A percentile compares a stretch with the other conserved stretches of the same genome.
Conservation (phyloP, 192 early-diverging fungal genomes). For the Rhizoclosmatium globosum region DNA sequence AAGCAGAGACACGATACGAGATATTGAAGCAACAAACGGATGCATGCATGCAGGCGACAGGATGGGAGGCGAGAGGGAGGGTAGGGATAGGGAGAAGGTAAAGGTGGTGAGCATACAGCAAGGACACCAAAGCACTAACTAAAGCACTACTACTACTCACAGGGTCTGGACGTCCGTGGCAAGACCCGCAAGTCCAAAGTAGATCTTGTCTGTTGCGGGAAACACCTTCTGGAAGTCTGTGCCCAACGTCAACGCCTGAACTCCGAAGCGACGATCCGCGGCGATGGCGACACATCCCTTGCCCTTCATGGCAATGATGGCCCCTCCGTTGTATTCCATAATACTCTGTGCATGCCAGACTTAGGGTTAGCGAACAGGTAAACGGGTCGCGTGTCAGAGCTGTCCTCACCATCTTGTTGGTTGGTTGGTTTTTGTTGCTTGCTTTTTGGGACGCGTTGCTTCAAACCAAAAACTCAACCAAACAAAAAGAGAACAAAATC, state of each 20-base stretch:
- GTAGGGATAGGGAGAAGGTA: not conserved
- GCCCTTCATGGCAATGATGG: slow-evolving; percentile 96
- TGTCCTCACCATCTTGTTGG: not conserved
- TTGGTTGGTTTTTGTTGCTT: not conserved
- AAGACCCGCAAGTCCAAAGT: slow-evolving; percentile 91
- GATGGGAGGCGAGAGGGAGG: slow-evolving; percentile 11
- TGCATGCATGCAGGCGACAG: not conserved
- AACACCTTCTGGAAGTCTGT: slow-evolving; percentile 97
- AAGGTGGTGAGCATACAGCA: no score
- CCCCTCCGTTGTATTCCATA: slow-evolving; percentile 94
- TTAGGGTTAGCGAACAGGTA: not conserved
- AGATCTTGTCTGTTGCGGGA: slow-evolving; percentile 82
- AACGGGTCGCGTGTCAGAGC: not conserved
- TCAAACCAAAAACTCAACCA: not conserved
- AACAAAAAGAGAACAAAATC: no score
- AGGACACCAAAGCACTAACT: no score
- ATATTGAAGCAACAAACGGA: no score
- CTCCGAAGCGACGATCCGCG: slow-evolving; percentile 92
- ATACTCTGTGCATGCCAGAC: slow-evolving; percentile 52
- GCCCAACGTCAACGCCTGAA: slow-evolving; percentile 91
- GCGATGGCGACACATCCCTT: slow-evolving; percentile 99
- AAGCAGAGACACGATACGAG: no score
- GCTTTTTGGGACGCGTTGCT: not conserved
- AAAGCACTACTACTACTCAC: slow-evolving; percentile 60
- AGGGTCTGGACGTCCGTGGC: slow-evolving; percentile 97